These are phyloP conservation scores for Ophiobolus disseminans DNA, from an alignment of 2,329 filamentous ascomycete species.

Conservation along the genomic window DNA sequence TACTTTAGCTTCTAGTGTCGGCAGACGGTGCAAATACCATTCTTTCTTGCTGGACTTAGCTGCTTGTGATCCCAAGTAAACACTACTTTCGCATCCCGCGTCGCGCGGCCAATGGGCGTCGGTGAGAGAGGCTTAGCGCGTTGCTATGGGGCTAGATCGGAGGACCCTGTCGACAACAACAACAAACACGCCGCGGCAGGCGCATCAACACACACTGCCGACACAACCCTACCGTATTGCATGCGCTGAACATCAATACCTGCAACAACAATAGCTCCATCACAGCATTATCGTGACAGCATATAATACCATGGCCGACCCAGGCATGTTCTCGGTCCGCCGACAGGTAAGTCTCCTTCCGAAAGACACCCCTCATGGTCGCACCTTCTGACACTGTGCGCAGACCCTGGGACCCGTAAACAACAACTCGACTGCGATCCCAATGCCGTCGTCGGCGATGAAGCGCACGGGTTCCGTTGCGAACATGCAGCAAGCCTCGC, in stretches of 20 bases:
- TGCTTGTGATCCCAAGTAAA: too few relatives aligned
- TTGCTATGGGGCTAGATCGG: slow-evolving; percentile 33
- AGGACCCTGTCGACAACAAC: slow-evolving; percentile 26
- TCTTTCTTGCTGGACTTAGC: neutral
- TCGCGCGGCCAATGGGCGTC: slow-evolving; percentile 22
- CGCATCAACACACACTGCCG: slow-evolving; percentile 26
- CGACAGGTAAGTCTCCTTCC: slow-evolving; percentile 72
- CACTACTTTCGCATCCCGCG: neutral
- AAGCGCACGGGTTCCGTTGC: slow-evolving; percentile 87
- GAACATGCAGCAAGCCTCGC: slow-evolving; percentile 61
- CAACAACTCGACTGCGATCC: slow-evolving; percentile 78
- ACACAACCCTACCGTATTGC: slow-evolving; percentile 15
- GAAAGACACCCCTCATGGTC: slow-evolving; percentile 22
- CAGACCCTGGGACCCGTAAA: slow-evolving; percentile 88
- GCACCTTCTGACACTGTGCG: slow-evolving; percentile 16
- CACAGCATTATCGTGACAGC: slow-evolving; percentile 11
- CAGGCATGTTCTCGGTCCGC: slow-evolving; percentile 86
- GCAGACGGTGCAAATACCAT: slow-evolving; percentile 6
- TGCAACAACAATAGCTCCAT: too few relatives aligned
- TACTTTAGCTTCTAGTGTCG: slow-evolving; percentile 14
- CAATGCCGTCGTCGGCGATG: slow-evolving; percentile 89
- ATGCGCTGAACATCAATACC: slow-evolving; percentile 3
- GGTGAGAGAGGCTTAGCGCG: slow-evolving; percentile 14
- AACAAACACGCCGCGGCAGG: slow-evolving; percentile 36
- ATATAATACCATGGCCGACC: slow-evolving; percentile 41